Percentiles rank a stretch among this genome's conserved stretches.
Conservation (phyloP, 2,329 filamentous ascomycete species). For the Penicillium sp. region DNA sequence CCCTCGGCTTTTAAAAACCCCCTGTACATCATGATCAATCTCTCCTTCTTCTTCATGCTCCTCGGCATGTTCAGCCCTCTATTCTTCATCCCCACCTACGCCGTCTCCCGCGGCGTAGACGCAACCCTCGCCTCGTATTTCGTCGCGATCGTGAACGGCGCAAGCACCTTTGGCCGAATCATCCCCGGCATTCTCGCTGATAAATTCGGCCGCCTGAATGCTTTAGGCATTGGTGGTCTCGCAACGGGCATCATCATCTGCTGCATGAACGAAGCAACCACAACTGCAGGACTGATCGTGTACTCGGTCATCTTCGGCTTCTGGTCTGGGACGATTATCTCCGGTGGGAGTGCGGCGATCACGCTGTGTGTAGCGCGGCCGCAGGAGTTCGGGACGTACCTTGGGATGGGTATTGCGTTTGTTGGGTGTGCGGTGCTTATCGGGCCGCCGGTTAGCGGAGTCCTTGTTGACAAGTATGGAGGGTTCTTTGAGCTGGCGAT, state of each 20-base stretch:
- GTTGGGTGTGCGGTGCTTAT: constrained; percentile 52
- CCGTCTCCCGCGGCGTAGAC: constrained; percentile 21
- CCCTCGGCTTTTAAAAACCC: constrained; percentile 43
- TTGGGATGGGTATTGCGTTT: constrained; percentile 43
- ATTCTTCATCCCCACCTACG: constrained; percentile 38
- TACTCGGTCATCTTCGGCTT: constrained; percentile 46
- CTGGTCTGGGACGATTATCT: constrained; percentile 45
- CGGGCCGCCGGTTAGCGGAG: constrained; percentile 55
- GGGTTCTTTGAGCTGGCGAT: constrained; percentile 44
- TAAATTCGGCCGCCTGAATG: constrained; percentile 42
- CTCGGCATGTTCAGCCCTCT: constrained; percentile 36
- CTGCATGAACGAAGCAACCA: constrained; percentile 34
- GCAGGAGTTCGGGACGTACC: constrained; percentile 43
- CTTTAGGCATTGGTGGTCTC: constrained; percentile 30
- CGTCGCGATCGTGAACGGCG: constrained; percentile 40
- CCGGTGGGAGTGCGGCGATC: constrained; percentile 43
- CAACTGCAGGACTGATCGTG: constrained; percentile 33
- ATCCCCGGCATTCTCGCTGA: constrained; percentile 41
- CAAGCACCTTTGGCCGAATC: constrained; percentile 40
- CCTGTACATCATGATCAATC: constrained; percentile 38
- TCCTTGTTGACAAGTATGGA: constrained; percentile 48
- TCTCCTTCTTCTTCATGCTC: constrained; percentile 28
- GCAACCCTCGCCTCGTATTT: constrained; percentile 34
- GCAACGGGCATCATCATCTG: constrained; percentile 38
- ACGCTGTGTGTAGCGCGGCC: constrained; percentile 37